Percentiles rank a stretch among this genome's conserved stretches.
These are phyloP conservation scores for Sedum album DNA, from an alignment of 164 flowering plant genomes.

Conservation along the genomic window DNA sequence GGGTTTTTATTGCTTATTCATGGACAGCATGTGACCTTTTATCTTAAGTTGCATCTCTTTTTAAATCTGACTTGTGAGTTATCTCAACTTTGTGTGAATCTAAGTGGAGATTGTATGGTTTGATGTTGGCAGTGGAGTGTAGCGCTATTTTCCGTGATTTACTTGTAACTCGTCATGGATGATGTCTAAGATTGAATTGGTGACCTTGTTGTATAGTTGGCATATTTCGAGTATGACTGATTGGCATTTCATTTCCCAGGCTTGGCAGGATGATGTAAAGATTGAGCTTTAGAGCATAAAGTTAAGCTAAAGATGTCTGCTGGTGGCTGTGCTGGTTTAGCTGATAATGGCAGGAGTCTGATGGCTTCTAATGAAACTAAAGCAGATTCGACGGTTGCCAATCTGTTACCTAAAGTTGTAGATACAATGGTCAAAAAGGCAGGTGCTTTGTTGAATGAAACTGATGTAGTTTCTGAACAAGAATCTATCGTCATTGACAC, in stretches of 20 bases:
- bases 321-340: background rate
- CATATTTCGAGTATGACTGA: background rate
- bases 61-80: background rate
- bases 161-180: background rate
- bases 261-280: background rate
- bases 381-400: background rate
- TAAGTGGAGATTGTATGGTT: background rate
- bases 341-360: background rate
- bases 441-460: background rate
- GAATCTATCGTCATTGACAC: slow-evolving; percentile 23
- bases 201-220: background rate
- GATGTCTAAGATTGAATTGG: background rate
- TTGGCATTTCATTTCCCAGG: background rate
- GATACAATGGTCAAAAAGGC: background rate
- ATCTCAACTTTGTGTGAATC: slow-evolving; percentile 7
- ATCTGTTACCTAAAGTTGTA: background rate
- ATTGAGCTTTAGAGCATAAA: background rate
- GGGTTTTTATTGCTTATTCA: background rate
- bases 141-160: background rate
- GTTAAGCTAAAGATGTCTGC: background rate
- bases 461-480: slow-evolving; percentile 13
- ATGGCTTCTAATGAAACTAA: background rate
- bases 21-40: slow-evolving; percentile 3
- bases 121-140: background rate
- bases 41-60: background rate